Evolutionary conservation across 371 early-diverging fungal species (phyloP).

Genomic region (Rhizopus microsporus): DNA sequence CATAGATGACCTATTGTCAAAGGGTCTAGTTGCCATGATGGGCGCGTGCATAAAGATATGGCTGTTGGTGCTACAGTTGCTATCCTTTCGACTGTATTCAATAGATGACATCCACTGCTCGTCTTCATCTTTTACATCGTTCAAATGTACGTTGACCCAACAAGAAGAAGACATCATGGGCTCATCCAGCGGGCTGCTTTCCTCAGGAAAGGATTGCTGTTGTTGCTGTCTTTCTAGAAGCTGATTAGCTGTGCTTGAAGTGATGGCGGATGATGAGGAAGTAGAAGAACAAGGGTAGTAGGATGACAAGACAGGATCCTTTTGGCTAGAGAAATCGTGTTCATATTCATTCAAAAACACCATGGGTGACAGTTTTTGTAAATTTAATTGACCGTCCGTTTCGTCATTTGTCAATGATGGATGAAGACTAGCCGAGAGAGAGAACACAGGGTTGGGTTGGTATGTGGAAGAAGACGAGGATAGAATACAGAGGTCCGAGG

Average conservation of each 20-base stretch:
- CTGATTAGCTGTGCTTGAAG: not conserved
- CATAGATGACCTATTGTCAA: not conserved
- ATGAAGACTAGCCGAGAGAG: not conserved
- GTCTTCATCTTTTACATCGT: not conserved
- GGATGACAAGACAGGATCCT: not conserved
- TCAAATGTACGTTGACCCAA: not conserved
- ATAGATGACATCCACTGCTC: constrained; percentile 2
- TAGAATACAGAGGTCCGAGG: not conserved
- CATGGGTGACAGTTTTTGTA: not conserved
- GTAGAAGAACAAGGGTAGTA: not conserved
- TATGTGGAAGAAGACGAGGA: not conserved
- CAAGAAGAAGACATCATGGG: not conserved
- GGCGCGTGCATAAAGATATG: not conserved
- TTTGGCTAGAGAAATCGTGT: not conserved
- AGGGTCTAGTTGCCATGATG: not conserved
- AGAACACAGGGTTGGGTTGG: no score
- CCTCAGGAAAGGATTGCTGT: not conserved
- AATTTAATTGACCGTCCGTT: not conserved
- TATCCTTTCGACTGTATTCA: constrained; percentile 1
- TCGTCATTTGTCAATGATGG: not conserved
- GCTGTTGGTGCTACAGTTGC: not conserved
- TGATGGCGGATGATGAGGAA: not conserved
- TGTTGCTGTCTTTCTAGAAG: not conserved
- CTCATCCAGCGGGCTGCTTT: not conserved
- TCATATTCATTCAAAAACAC: not conserved